Conservation (phyloP, 2,329 filamentous ascomycete species). For the Scolecobasidium constrictum region DNA sequence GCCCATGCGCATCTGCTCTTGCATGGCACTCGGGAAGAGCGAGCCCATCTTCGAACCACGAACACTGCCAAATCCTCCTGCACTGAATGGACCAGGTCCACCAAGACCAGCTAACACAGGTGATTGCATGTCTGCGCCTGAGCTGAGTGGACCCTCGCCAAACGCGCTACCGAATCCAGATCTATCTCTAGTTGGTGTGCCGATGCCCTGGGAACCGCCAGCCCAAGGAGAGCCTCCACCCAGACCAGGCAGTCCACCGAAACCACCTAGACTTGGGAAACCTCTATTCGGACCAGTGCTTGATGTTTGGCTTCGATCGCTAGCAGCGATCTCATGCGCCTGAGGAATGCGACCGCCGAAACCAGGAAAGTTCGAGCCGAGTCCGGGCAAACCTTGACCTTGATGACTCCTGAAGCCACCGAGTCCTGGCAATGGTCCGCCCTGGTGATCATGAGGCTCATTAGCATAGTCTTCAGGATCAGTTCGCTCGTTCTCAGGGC, state of each 20-base stretch:
- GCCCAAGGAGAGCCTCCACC: constrained; percentile 52
- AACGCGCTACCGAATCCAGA: constrained; percentile 37
- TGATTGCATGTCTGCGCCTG: constrained; percentile 68
- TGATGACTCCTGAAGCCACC: constrained; percentile 26
- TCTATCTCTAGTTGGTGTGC: constrained; percentile 55
- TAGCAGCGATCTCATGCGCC: constrained; percentile 49
- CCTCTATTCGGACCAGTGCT: constrained; percentile 60
- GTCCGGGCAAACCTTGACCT: constrained; percentile 17
- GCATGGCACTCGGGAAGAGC: constrained; percentile 79
- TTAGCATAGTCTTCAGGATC: constrained; percentile 52
- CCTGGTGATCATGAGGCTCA: constrained; percentile 42
- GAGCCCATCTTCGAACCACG: constrained; percentile 76
- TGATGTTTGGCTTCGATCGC: constrained; percentile 87
- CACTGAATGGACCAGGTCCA: constrained; percentile 14
- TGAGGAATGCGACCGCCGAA: constrained; percentile 27
- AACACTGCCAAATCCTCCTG: constrained; percentile 52
- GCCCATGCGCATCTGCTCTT: constrained; percentile 70
- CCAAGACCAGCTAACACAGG: constrained; percentile 58
- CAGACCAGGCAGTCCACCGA: constrained; percentile 42
- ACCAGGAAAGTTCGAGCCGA: constrained; percentile 13
- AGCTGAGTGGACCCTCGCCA: constrained; percentile 57
- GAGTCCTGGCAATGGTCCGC: constrained; percentile 47
- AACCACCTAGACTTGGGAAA: constrained; percentile 51
- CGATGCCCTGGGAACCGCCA: constrained; percentile 61
- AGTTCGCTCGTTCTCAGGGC: constrained; percentile 62